These are phyloP conservation scores for Kregervanrija fluxuum DNA, from an alignment of 805 yeast species.

Conservation along the genomic window DNA sequence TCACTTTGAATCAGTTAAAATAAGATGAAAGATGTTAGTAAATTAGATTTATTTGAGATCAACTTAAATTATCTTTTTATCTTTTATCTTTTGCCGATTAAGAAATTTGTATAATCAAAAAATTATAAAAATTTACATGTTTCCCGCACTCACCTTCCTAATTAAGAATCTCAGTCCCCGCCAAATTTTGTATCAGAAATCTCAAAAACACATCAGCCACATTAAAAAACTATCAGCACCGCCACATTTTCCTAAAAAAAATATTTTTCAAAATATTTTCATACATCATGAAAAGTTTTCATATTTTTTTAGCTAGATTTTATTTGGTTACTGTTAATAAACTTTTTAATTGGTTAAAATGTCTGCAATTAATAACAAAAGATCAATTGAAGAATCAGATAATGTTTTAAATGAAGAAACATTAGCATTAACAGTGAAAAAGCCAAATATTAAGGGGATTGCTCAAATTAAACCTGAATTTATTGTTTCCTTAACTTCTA, in stretches of 20 bases:
- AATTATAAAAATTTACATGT: too few relatives aligned
- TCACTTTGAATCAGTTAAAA: too few relatives aligned
- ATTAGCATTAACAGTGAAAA: neutral
- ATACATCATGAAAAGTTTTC: neutral
- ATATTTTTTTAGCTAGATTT: neutral
- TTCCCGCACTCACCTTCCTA: too few relatives aligned
- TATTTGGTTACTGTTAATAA: neutral
- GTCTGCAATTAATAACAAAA: conserved; percentile 1
- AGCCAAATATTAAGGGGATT: conserved; percentile 39
- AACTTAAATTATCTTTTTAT: too few relatives aligned
- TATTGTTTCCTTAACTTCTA: conserved; percentile 29
- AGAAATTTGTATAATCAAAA: too few relatives aligned
- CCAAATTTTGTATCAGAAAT: neutral
- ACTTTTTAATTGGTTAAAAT: neutral
- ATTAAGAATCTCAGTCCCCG: neutral
- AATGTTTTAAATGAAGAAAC: neutral
- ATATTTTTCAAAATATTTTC: too few relatives aligned
- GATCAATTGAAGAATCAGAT: neutral
- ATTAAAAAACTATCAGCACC: neutral
- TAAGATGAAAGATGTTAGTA: too few relatives aligned
- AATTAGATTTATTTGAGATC: too few relatives aligned
- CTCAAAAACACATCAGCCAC: neutral
- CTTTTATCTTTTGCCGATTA: too few relatives aligned
- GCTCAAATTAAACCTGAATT: conserved; percentile 75
- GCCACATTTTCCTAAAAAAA: too few relatives aligned